Base-by-base conservation (phyloP, 805 yeast genomes). In the Candida insectalens region DNA sequence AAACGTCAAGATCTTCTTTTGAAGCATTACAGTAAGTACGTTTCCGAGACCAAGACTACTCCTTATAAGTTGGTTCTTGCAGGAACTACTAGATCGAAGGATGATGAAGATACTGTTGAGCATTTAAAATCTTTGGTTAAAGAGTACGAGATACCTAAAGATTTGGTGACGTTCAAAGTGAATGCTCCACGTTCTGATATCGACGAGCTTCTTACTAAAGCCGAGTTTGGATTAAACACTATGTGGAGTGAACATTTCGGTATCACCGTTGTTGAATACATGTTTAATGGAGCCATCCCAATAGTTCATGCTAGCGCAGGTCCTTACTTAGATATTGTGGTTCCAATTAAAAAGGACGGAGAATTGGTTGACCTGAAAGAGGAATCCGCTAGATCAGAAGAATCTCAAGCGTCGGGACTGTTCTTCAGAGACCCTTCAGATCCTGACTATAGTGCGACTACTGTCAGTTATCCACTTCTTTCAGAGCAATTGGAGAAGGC, bases 241-340 rank as follows among this genome's bases (percentile, higher is more conserved):
- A 92, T 92, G 99, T 92, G 98, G 98, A 92, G 92, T 58, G 99
- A 92, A 62, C 99, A 92, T 61, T 92, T 92, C 55, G 99, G 99
- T 14, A 92, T 92, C 48, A 89, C 95, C 1, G 89, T 92, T 4
- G 98, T 92, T 6, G 99, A 92, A 56, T 84, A 87, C 52, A 65
- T 83, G 60, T 78, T 89, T 2, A 71, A 82, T 35, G 97, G 96
- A 0, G 67, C 81, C 19, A 73, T 92, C 13, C 96, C 98, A 1
- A 60, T 92, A 3, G 92, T 77, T 3, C 97, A 94, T 57, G 94
- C 94, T 4, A 81, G 94, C 34, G 98, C 96, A 0, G 99, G 99
- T 1, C 99, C 99, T 7, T 65, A 72, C 27, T 61, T 77, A 36
- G 99, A 92, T 55, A 92, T 92, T 39, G 92, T 83, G 9, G 71